Evolutionary conservation across 345 rosid genomes (phyloP).

Genomic region (Leavenworthia alabamica): DNA sequence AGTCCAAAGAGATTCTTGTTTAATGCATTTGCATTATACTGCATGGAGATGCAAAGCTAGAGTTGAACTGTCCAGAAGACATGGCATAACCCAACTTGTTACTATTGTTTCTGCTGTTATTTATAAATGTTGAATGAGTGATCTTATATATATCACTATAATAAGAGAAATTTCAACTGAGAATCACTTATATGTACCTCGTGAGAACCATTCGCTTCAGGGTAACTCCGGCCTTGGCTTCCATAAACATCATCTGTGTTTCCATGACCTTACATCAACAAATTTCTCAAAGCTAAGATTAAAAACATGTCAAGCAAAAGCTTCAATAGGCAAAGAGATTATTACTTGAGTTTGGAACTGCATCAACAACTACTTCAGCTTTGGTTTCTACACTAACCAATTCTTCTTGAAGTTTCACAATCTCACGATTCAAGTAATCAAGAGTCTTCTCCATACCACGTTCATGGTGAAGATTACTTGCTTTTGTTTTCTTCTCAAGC

Average conservation of each 20-base stretch:
- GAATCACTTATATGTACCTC: constrained; percentile 41
- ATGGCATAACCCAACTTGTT: no score
- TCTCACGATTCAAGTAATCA: constrained; percentile 38
- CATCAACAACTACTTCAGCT: constrained; percentile 32
- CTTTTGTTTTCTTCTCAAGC: constrained; percentile 61
- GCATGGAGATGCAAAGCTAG: no score
- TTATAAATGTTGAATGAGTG: no score
- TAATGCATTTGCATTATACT: no score
- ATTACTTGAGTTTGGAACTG: constrained; percentile 48
- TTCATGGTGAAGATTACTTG: constrained; percentile 56
- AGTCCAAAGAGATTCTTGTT: no score
- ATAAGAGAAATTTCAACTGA: no score
- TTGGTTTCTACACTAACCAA: constrained; percentile 46
- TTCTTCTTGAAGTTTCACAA: constrained; percentile 43
- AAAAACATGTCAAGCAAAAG: not conserved
- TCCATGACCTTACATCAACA: constrained; percentile 34
- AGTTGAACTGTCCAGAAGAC: no score
- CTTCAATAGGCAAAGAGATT: not conserved
- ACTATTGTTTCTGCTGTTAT: no score
- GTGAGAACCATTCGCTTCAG: constrained; percentile 39
- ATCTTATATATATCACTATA: no score
- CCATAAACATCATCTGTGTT: constrained; percentile 36
- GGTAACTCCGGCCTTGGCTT: constrained; percentile 23
- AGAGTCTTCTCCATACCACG: constrained; percentile 57
- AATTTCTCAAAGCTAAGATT: constrained; percentile 6